Percentiles rank a stretch among this genome's conserved stretches.
Conservation (phyloP, 2,329 filamentous ascomycete genomes). For the Venturia asperata region DNA sequence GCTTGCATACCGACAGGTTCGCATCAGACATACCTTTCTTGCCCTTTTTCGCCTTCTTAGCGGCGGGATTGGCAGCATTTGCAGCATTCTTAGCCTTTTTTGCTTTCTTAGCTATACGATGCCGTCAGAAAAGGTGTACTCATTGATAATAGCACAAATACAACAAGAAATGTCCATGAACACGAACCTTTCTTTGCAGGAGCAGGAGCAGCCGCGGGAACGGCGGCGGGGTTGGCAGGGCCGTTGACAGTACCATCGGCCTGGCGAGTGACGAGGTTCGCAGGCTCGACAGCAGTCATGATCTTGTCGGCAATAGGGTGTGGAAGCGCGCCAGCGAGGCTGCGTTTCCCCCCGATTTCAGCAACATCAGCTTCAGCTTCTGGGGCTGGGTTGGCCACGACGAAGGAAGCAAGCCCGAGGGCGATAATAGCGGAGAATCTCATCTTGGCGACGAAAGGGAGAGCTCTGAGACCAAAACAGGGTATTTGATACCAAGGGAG, state of each 20-base stretch:
- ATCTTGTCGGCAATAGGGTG: constrained; percentile 9
- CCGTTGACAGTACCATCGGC: not conserved
- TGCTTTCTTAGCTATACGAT: not conserved
- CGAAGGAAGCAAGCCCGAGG: constrained; percentile 12
- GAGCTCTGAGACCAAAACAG: not conserved
- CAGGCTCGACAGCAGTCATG: not conserved
- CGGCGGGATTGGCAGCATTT: not conserved
- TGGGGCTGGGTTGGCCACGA: constrained; percentile 1
- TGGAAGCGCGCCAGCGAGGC: constrained; percentile 3
- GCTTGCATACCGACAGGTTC: too few species aligned
- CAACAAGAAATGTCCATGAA: not conserved
- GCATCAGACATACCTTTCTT: not conserved
- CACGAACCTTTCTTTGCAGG: constrained; percentile 1
- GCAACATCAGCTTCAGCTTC: constrained; percentile 12
- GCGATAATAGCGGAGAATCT: constrained; percentile 10
- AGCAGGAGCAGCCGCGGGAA: not conserved
- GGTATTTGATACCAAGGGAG: not conserved
- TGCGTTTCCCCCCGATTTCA: constrained; percentile 1
- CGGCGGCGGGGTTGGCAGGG: not conserved
- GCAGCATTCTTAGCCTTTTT: constrained; percentile 13
- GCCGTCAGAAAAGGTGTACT: not conserved
- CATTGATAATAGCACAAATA: not conserved
- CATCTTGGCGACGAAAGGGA: not conserved
- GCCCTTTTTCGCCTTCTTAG: constrained; percentile 4
- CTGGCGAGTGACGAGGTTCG: constrained; percentile 9